Evolutionary conservation across 1,284 basidiomycete species (phyloP).

Genomic region (Chiua sp.): DNA sequence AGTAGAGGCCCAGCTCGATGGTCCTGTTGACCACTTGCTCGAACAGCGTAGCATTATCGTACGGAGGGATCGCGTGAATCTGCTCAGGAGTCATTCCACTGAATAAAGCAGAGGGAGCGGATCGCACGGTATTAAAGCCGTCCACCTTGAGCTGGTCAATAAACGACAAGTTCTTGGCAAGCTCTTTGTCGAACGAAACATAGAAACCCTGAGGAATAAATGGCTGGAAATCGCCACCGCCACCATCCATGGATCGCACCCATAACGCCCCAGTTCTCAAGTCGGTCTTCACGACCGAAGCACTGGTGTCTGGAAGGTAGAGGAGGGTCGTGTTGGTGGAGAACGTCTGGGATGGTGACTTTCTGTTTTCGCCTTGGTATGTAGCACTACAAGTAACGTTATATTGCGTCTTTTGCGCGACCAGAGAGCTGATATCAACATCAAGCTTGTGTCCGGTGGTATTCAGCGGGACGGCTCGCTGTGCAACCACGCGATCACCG

Average conservation of each 20-base stretch:
- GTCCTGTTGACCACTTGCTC: conserved; percentile 27
- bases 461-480: conserved; percentile 56
- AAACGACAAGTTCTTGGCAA: conserved; percentile 27
- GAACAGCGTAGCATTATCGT: conserved; percentile 27
- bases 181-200: conserved; percentile 21
- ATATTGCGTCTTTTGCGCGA: conserved; percentile 22
- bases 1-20: conserved; percentile 29
- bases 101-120: not conserved
- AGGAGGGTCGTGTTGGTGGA: conserved; percentile 28
- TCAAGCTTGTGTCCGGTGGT: conserved; percentile 39
- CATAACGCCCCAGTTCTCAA: conserved; percentile 34
- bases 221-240: conserved; percentile 24
- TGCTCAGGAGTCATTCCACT: conserved; percentile 5
- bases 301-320: conserved; percentile 35
- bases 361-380: conserved; percentile 13
- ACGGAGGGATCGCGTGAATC: conserved; percentile 39
- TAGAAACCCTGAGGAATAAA: conserved; percentile 39
- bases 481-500: conserved; percentile 45
- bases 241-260: conserved; percentile 23
- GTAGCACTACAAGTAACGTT: conserved; percentile 29
- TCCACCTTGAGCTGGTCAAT: conserved; percentile 25
- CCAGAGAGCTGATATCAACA: conserved; percentile 26
- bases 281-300: conserved; percentile 40
- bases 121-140: conserved; percentile 37
- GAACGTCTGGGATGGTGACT: conserved; percentile 24